Conservation (phyloP, 495 filamentous ascomycete genomes). For the Xylaria telfairii region DNA sequence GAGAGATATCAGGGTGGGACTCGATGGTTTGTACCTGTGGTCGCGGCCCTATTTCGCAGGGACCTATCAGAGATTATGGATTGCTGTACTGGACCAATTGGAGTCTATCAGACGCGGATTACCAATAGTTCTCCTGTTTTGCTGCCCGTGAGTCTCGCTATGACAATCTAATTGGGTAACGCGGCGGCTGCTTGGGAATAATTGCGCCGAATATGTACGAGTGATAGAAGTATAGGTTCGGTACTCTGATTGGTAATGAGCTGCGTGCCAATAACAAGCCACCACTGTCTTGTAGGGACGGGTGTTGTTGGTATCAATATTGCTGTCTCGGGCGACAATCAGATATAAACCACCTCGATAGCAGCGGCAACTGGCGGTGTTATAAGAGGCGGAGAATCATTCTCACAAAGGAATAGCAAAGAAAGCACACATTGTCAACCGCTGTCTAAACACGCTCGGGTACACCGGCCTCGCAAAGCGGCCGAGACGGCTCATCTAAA, state of each 20-base stretch:
- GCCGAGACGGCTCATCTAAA: conserved; percentile 10
- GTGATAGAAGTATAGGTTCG: background rate
- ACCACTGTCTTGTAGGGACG: background rate
- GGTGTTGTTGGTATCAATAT: background rate
- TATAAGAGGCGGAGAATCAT: background rate
- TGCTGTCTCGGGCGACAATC: background rate
- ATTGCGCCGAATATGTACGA: background rate
- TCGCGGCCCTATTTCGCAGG: background rate
- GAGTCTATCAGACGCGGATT: background rate
- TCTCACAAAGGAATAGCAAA: background rate
- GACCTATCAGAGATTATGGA: background rate
- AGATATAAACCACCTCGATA: background rate
- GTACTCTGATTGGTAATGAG: background rate
- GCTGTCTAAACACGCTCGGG: background rate
- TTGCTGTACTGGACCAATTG: background rate
- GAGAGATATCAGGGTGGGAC: background rate
- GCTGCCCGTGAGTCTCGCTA: background rate
- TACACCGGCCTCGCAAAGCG: conserved; percentile 5
- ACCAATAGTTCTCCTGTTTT: background rate
- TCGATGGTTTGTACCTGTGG: background rate
- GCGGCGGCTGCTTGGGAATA: background rate
- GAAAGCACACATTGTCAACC: background rate
- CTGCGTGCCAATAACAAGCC: background rate
- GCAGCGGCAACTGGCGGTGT: background rate
- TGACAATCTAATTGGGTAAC: background rate